Conservation (phyloP, 148 eudicot genomes). For the Linanthus parryae region DNA sequence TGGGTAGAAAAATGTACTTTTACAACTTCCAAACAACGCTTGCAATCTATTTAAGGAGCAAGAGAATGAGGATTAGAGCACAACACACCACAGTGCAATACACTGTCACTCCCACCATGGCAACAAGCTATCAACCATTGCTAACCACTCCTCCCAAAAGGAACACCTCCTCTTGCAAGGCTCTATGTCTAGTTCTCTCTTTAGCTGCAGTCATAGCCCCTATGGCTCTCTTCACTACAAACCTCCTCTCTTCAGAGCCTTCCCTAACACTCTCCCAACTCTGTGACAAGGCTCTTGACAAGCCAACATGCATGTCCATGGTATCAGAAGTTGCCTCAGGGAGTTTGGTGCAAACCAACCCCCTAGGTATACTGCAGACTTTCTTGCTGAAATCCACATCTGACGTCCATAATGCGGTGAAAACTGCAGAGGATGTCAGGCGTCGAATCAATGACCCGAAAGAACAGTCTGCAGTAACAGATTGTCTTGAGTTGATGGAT, state of each 20-base stretch:
- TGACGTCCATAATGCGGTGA: not conserved
- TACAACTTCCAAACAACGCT: too few species aligned
- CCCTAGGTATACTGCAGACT: slow-evolving; percentile 9
- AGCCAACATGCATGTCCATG: slow-evolving; percentile 11
- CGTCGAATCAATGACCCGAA: slow-evolving; percentile 11
- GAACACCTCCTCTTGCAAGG: slow-evolving; percentile 7
- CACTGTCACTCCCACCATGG: slow-evolving; percentile 11
- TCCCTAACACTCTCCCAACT: not conserved
- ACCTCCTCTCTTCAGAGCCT: not conserved
- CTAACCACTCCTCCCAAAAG: slow-evolving; percentile 12
- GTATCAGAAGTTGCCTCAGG: slow-evolving; percentile 13
- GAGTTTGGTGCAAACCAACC: not conserved
- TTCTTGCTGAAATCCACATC: slow-evolving; percentile 10
- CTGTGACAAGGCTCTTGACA: slow-evolving; percentile 16
- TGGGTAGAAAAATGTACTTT: too few species aligned
- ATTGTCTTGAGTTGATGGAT: slow-evolving; percentile 36
- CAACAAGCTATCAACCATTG: slow-evolving; percentile 14
- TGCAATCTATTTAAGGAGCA: too few species aligned
- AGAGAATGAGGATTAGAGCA: too few species aligned
- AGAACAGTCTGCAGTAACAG: slow-evolving; percentile 20
- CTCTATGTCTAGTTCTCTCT: slow-evolving; percentile 8
- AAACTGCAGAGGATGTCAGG: not conserved
- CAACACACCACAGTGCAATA: too few species aligned
- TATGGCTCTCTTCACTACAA: slow-evolving; percentile 7
- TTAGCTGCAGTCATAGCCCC: slow-evolving; percentile 12